phyloP scores from a whole-genome alignment of 306 rosid species.

The Hylodesmum podocarpum region DNA sequence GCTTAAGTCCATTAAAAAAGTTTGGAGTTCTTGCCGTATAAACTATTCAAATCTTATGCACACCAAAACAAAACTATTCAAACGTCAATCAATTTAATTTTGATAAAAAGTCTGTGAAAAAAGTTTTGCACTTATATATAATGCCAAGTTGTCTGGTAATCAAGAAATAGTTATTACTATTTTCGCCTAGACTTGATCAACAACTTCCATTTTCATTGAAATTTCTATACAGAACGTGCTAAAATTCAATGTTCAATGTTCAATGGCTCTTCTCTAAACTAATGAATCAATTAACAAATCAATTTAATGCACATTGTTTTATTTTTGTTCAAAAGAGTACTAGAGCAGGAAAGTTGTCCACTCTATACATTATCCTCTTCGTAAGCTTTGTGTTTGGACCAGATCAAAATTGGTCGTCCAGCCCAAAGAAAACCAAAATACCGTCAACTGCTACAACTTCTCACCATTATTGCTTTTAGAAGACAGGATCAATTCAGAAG shows the following conservation, averaged over 20 bases:
- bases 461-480: neutral
- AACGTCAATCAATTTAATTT: neutral
- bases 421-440: neutral
- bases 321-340: neutral
- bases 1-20: neutral
- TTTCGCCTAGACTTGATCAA: neutral
- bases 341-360: neutral
- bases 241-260: neutral
- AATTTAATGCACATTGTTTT: neutral
- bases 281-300: neutral
- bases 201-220: neutral
- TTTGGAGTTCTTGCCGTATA: neutral
- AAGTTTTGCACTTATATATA: neutral
- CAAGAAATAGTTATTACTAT: neutral
- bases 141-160: neutral
- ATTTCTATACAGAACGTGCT: neutral
- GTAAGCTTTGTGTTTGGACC: neutral
- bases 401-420: neutral
- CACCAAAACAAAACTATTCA: no score
- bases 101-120: neutral
- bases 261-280: neutral
- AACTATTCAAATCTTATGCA: no score
- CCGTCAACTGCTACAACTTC: neutral
- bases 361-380: neutral
- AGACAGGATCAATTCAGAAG: neutral